Evolutionary conservation across 2,329 filamentous ascomycete genomes (phyloP), one percentile per base, ranked within the genome.

Genomic region (Epichloe sibirici): DNA sequence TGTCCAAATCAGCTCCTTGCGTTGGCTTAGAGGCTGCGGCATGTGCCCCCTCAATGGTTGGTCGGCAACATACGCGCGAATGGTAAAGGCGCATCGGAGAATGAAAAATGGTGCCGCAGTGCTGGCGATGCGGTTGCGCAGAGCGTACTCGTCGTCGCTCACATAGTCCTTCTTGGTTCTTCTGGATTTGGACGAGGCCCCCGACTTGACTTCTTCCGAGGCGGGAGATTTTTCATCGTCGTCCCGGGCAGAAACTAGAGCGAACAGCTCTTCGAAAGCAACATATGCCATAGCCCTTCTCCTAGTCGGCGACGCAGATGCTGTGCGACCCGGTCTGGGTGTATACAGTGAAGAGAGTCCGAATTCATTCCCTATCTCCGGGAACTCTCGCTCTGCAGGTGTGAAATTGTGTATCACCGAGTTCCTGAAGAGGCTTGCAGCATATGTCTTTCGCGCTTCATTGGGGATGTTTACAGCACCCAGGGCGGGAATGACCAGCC

Each of bases 11-110:
- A 98, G 71, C 64, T 95, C 93, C 56, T 79, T 83, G 44, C 88
- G 79, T 62, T 95, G 88, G 8, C 82, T 84, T 5, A 88, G 74
- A 0, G 91, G 91, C 65, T 93, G 88, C 4, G 93, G 93, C 82
- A 94, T 93, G 48, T 83, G 79, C 0, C 93, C 90, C 13, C 93
- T 78, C 21, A 98, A 73, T 1, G 91, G 90, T 63, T 96, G 91
- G 66, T 98, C 93, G 4, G 90, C 87, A 45, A 94, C 83, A 64
- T 95, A 97, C 1, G 84, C 76, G 52, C 88, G 83, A n/a, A 97
- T 70, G 0, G 88, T 83, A 15, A 95, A 73, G 0, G 87, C 89
- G 12, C 86, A 82, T 3, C 93, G 83, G 2, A 95, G 73, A 45
- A 97, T 85, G 3, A 97, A 75, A 61, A 88, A 91, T 0, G 89